Base-by-base conservation (phyloP, 2,329 filamentous ascomycete genomes). In the Rhinocladiella similis region DNA sequence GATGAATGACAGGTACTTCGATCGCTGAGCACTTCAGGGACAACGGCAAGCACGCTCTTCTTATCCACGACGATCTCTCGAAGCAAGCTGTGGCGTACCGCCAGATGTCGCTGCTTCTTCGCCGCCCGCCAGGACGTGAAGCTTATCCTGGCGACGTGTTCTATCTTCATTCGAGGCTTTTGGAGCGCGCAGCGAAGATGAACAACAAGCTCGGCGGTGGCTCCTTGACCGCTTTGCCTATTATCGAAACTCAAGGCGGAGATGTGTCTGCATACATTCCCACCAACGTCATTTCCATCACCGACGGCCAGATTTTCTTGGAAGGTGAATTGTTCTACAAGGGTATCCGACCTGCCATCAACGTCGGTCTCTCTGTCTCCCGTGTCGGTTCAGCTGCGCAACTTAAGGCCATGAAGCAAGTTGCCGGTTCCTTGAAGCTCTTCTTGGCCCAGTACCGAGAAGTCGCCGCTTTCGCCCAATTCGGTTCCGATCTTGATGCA, bases 391-490 rank as follows among this genome's bases (percentile, higher is more conserved):
- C 94, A 74, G 91, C 94, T 77, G 94, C 94, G 76, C 94, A 99
- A 86, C 86, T 97, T 79, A 99, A 97, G 90, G 92, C 94, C 82
- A 99, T 99, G 94, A 99, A 99, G 88, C 94, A 99, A 85, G 94
- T 99, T 71, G 94, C 94, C 73, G 94, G 94, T 86, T 97, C 93
- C 69, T 85, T 99, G 75, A 99, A 99, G 88, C 91, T 99, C 71
- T 99, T 97, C 91, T 90, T 99, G 89, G 94, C 94, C 72, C 94
- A 99, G 84, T 99, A 99, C 87, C 94, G 94, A 94, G 94, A 99
- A 81, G 94, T 99, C 65, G 94, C 94, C 73, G 94, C 94, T 70
- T 99, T 99, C 81, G 93, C 94, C 71, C 94, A 99, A 83, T 99
- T 99, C 86, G 94, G 94, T 88, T 99, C 94, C 75, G 94, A 99